Conservation (phyloP, 2,329 filamentous ascomycete species). For the Hypoxylon sp. region DNA sequence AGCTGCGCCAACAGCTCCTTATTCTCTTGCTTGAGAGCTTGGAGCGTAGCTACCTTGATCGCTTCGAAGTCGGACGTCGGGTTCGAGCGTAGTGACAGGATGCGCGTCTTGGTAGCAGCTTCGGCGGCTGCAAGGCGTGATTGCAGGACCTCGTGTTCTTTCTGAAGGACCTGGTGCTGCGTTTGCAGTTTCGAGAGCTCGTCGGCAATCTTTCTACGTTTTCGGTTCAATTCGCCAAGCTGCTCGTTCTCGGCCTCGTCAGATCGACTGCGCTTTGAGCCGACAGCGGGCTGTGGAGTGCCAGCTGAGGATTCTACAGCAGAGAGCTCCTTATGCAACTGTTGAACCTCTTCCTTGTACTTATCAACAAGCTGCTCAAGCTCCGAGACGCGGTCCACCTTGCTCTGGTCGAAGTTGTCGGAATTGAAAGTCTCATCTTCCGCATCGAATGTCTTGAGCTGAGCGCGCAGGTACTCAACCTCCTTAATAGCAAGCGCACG, state of each 20-base stretch:
- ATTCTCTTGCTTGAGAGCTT: slow-evolving; percentile 85
- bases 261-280: slow-evolving; percentile 74
- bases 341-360: slow-evolving; percentile 84
- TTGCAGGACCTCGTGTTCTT: slow-evolving; percentile 74
- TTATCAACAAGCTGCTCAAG: slow-evolving; percentile 88
- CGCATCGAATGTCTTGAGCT: slow-evolving; percentile 87
- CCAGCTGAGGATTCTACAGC: slow-evolving; percentile 64
- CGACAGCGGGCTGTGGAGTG: slow-evolving; percentile 55
- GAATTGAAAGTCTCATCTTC: slow-evolving; percentile 90
- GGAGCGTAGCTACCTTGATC: slow-evolving; percentile 83
- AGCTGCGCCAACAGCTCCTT: slow-evolving; percentile 82
- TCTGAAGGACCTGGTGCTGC: slow-evolving; percentile 76
- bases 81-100: slow-evolving; percentile 90
- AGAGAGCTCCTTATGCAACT: slow-evolving; percentile 78
- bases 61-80: slow-evolving; percentile 88
- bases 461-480: slow-evolving; percentile 91
- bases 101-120: slow-evolving; percentile 78
- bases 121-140: slow-evolving; percentile 77
- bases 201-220: slow-evolving; percentile 73
- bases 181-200: slow-evolving; percentile 72
- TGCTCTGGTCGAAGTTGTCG: slow-evolving; percentile 80
- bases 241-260: slow-evolving; percentile 75
- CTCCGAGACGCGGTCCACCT: slow-evolving; percentile 78
- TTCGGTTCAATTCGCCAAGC: slow-evolving; percentile 84
- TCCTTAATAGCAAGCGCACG: slow-evolving; percentile 88